Base-by-base conservation (phyloP, 1,284 basidiomycete species). In the Cerrena zonata region DNA sequence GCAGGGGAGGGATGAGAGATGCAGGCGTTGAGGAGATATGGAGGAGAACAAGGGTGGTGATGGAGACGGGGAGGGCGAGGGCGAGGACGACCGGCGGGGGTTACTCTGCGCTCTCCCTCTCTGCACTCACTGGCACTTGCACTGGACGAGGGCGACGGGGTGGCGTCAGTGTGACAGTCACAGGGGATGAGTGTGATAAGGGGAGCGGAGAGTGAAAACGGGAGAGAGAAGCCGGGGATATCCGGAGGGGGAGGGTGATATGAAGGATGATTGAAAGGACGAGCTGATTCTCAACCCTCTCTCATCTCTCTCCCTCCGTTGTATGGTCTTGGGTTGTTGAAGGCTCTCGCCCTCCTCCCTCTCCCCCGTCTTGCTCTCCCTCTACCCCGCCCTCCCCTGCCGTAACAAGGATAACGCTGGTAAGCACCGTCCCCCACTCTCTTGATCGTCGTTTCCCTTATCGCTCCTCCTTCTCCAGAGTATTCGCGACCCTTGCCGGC, bases 401-500 rank as follows among this genome's bases (percentile, higher is more conserved):
- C 80, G 78, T 69, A 64, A 64, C 78, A 87, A 89, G 86, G 84
- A 88, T 78, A 79, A 73, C 86, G 86, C 86, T 76, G 88, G 86
- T 79, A 68, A 84, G 85, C 57, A 41, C 77, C 69, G n/a, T 19
- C 25, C 46, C 41, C 11, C 41, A 43, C 30, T 47, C 30, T 40
- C 50, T 3, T 42, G 19, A 23, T 50, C 41, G n/a, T 38, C 23
- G 27, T 45, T 50, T 25, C 37, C 51, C 45, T 42, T 52, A 48
- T 50, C 41, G 10, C 41, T 19, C 13, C n/a, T 23, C 19, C 24
- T 13, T 23, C 5, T 45, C 37, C 68, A 91, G 86, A 78, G 82
- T 34, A 34, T 89, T 93, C 91, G 90, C 90, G 91, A 92, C 91
- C 90, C 91, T 91, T 86, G 83, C 79, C 86, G 86, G 86, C 84